A percentile compares a stretch with the other conserved stretches of the same genome.
These are phyloP conservation scores for Alternaria rosae DNA, from an alignment of 2,329 filamentous ascomycete genomes.

Conservation along the genomic window DNA sequence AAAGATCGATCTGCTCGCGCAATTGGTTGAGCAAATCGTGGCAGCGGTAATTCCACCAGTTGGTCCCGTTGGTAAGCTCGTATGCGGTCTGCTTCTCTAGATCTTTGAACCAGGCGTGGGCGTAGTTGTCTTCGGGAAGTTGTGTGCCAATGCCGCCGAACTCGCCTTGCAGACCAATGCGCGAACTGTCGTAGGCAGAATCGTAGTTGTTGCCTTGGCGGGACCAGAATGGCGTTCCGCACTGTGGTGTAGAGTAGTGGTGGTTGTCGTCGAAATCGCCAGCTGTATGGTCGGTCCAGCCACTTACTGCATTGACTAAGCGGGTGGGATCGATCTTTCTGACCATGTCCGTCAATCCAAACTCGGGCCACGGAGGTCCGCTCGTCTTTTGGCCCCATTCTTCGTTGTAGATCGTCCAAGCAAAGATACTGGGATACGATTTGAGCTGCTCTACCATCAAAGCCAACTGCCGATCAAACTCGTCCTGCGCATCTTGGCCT, in stretches of 20 bases:
- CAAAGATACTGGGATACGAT: conserved; percentile 69
- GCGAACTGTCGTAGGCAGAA: conserved; percentile 60
- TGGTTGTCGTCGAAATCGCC: conserved; percentile 74
- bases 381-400: conserved; percentile 70
- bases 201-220: conserved; percentile 59
- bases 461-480: conserved; percentile 70
- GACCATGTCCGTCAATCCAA: conserved; percentile 63
- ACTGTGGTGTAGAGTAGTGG: conserved; percentile 75
- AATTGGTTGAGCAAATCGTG: conserved; percentile 60
- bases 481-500: conserved; percentile 61
- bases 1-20: conserved; percentile 60
- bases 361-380: conserved; percentile 60
- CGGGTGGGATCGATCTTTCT: conserved; percentile 68
- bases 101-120: conserved; percentile 70
- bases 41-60: conserved; percentile 72
- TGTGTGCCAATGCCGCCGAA: conserved; percentile 75
- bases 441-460: conserved; percentile 69
- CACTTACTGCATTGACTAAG: conserved; percentile 68
- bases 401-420: conserved; percentile 76
- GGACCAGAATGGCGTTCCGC: conserved; percentile 73
- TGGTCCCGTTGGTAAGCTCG: conserved; percentile 66
- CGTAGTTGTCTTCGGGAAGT: conserved; percentile 56
- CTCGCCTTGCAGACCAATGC: conserved; percentile 75
- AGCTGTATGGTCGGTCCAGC: conserved; percentile 73
- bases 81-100: conserved; percentile 68